These are phyloP conservation scores for Fusarium circinatum DNA, from an alignment of 2,329 filamentous ascomycete species.

Conservation along the genomic window DNA sequence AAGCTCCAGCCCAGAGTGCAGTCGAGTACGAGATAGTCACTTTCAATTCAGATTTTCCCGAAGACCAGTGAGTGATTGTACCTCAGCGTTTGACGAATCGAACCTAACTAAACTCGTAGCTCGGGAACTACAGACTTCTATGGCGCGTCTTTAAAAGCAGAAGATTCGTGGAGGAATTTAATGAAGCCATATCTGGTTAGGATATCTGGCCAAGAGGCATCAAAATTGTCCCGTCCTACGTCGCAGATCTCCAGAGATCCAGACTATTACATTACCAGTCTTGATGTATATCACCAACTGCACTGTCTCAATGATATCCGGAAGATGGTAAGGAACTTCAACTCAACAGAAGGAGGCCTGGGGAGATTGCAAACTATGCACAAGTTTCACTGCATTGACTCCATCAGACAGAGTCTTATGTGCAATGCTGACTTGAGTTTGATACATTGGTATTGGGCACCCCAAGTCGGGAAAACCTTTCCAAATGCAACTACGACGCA, in stretches of 20 bases:
- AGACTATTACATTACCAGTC: constrained; percentile 4
- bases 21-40: not conserved
- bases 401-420: not conserved
- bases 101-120: not conserved
- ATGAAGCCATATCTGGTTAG: not conserved
- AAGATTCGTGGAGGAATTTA: not conserved
- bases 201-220: not conserved
- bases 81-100: rapidly evolving
- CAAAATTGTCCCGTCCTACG: not conserved
- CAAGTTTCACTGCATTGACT: constrained; percentile 10
- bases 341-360: not conserved
- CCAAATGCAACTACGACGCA: not conserved
- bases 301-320: constrained; percentile 4
- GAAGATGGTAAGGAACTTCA: constrained; percentile 1
- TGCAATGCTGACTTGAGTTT: not conserved
- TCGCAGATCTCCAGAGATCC: not conserved
- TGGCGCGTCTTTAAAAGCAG: not conserved
- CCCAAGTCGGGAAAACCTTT: not conserved
- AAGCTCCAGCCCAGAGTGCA: not conserved
- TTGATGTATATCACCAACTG: constrained; percentile 2
- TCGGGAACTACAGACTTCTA: not conserved
- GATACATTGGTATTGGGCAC: not conserved
- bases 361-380: not conserved
- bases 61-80: not conserved
- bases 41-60: not conserved